phyloP scores from a whole-genome alignment of 257 asterid genomes.

The Capsicum rhomboideum region DNA sequence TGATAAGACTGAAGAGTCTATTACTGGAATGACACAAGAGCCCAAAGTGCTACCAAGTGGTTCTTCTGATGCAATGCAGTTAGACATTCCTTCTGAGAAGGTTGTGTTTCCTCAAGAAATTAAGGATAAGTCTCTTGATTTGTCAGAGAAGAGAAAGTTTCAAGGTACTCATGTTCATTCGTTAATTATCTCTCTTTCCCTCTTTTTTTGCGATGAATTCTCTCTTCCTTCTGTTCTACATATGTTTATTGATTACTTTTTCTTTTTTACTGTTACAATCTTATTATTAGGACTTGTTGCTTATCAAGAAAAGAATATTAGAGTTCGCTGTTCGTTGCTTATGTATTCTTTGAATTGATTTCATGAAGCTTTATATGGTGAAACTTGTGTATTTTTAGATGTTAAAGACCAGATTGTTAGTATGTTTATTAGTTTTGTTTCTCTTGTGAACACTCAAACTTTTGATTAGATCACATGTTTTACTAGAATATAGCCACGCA shows the following conservation, averaged over 20 bases:
- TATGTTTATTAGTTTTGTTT: background rate
- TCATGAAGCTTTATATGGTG: background rate
- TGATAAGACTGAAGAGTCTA: conserved; percentile 10
- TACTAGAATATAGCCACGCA: background rate
- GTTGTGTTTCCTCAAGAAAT: conserved; percentile 8
- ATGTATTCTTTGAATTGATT: background rate
- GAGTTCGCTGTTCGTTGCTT: background rate
- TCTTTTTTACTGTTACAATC: background rate
- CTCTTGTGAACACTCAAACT: background rate
- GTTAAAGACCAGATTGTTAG: background rate
- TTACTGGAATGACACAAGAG: conserved; percentile 3
- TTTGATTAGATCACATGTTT: background rate
- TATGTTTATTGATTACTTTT: background rate
- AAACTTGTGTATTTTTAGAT: background rate
- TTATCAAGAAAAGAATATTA: background rate
- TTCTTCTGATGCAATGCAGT: conserved; percentile 2
- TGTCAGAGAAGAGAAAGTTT: conserved; percentile 20
- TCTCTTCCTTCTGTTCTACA: background rate
- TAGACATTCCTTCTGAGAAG: conserved; percentile 6
- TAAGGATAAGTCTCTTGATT: background rate
- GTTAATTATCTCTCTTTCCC: background rate
- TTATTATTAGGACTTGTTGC: background rate
- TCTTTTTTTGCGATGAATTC: background rate
- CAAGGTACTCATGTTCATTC: conserved; percentile 13
- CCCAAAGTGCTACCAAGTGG: background rate